Conservation (phyloP, 768 basidiomycete genomes). For the Filobasidium wieringae region DNA sequence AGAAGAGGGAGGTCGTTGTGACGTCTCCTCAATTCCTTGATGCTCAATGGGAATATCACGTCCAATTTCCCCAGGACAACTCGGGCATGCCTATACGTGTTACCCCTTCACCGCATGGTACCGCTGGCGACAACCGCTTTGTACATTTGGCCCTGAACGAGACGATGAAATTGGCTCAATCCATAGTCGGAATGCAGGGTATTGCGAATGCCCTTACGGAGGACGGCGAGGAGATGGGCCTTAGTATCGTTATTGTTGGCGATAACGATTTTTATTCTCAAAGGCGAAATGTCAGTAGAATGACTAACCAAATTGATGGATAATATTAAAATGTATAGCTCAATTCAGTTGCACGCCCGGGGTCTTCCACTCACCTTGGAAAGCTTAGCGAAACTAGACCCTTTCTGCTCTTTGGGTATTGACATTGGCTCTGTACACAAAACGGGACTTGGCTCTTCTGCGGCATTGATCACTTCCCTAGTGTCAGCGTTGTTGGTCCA, state of each 20-base stretch:
- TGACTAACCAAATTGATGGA: neutral
- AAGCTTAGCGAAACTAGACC: slow-evolving; percentile 58
- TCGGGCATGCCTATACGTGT: neutral
- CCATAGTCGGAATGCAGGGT: slow-evolving; percentile 6
- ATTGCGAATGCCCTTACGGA: slow-evolving; percentile 1
- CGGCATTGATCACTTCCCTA: slow-evolving; percentile 90
- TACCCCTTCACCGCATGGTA: neutral
- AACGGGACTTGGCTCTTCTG: slow-evolving; percentile 93
- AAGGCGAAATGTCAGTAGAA: slow-evolving; percentile 54
- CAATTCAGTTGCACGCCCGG: slow-evolving; percentile 52
- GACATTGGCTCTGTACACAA: slow-evolving; percentile 78
- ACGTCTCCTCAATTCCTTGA: slow-evolving; percentile 82
- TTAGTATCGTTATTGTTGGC: slow-evolving; percentile 72
- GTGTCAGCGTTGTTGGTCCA: slow-evolving; percentile 74
- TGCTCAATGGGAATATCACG: slow-evolving; percentile 40
- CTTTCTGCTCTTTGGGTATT: slow-evolving; percentile 62
- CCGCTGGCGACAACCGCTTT: slow-evolving; percentile 66
- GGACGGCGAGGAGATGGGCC: slow-evolving; percentile 35
- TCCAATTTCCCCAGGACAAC: neutral
- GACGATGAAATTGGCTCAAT: slow-evolving; percentile 56
- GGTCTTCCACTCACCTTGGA: slow-evolving; percentile 53
- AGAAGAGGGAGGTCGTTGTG: slow-evolving; percentile 49
- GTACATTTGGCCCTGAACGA: slow-evolving; percentile 77
- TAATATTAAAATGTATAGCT: too few species aligned
- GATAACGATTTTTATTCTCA: slow-evolving; percentile 99